These are phyloP conservation scores for Trichoderma brevicompactum DNA, from an alignment of 2,329 filamentous ascomycete genomes.

Conservation along the genomic window DNA sequence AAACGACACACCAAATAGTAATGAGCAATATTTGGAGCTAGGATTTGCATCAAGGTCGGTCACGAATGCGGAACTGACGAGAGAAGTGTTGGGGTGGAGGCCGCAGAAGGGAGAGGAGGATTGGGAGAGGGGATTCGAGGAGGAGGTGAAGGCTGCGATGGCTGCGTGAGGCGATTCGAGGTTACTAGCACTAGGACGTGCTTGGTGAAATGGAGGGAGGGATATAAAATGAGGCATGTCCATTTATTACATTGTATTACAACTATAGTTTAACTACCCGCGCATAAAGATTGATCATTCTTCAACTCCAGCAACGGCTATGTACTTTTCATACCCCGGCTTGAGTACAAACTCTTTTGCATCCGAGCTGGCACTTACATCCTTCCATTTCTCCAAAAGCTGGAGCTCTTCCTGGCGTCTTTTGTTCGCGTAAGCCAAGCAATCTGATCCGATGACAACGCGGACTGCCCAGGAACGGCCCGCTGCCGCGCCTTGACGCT, in stretches of 20 bases:
- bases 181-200: not conserved
- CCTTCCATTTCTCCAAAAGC: constrained; percentile 36
- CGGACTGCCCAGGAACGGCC: constrained; percentile 36
- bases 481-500: constrained; percentile 35
- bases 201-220: not conserved
- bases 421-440: constrained; percentile 33
- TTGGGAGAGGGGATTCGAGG: constrained; percentile 34
- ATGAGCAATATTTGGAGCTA: constrained; percentile 39
- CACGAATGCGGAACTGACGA: constrained; percentile 36
- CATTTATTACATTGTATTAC: not conserved
- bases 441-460: constrained; percentile 41
- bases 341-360: constrained; percentile 4
- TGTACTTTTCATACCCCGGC: constrained; percentile 13
- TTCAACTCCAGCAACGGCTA: constrained; percentile 10
- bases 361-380: constrained; percentile 35
- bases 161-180: constrained; percentile 4
- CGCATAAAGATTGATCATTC: not conserved
- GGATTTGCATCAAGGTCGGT: constrained; percentile 38
- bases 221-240: not conserved
- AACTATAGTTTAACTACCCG: not conserved
- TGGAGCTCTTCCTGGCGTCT: constrained; percentile 35
- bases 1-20: constrained; percentile 20
- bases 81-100: constrained; percentile 40
- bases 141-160: constrained; percentile 31
- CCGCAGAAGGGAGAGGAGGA: constrained; percentile 39